phyloP scores from a whole-genome alignment of 163 green algal species.

The Smithsoniella earleae region DNA sequence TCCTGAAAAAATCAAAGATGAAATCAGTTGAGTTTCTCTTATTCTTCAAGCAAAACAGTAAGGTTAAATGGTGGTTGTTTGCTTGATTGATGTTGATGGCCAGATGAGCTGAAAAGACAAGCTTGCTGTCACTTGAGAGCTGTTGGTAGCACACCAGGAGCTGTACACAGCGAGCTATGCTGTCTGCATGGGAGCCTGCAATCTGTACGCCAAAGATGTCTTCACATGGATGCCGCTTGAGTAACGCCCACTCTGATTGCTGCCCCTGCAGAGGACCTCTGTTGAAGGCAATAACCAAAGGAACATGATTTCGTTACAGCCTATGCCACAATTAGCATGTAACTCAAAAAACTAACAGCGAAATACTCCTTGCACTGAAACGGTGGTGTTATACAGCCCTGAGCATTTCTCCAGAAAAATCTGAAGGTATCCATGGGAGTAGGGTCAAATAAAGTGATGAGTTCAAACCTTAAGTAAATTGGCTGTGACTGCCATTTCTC shows the following conservation, averaged over 20 bases:
- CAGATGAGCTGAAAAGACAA: no score
- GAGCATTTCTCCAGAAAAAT: no score
- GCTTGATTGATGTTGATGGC: no score
- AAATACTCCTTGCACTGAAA: no score
- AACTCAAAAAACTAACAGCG: no score
- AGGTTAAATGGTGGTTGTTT: constrained; percentile 7
- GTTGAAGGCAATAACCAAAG: neutral
- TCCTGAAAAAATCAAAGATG: no score
- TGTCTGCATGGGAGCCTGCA: constrained; percentile 74
- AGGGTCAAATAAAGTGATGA: no score
- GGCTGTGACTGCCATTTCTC: constrained; percentile 89
- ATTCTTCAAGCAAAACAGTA: neutral
- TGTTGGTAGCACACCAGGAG: constrained; percentile 46
- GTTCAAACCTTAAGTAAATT: constrained; percentile 68
- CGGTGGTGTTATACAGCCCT: no score
- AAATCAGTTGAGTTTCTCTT: no score
- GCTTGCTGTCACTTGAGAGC: no score
- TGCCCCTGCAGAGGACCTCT: constrained; percentile 54
- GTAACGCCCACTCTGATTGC: constrained; percentile 89
- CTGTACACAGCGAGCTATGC: constrained; percentile 58
- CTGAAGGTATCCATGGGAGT: no score
- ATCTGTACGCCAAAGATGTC: constrained; percentile 92
- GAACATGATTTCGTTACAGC: neutral
- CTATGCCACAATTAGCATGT: no score
- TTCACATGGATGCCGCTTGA: constrained; percentile 86